phyloP scores from a whole-genome alignment of 2,329 filamentous ascomycete species.

The Neobulgaria alba region DNA sequence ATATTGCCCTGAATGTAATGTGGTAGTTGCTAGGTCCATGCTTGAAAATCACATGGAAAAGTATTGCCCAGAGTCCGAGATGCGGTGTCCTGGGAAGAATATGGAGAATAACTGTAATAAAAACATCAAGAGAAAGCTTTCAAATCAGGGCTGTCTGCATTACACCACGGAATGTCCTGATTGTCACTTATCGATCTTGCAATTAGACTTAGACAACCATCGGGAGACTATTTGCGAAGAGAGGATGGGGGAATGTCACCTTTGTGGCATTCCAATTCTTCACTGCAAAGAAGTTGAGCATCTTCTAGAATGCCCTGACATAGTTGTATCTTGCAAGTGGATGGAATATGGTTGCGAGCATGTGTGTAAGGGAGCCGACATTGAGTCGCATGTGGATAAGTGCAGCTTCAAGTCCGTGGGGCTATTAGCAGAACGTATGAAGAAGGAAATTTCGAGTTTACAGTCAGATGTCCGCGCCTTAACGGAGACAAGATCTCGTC shows the following conservation, averaged over 20 bases:
- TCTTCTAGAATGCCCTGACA: conserved; percentile 38
- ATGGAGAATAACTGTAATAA: conserved; percentile 41
- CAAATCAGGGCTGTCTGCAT: conserved; percentile 47
- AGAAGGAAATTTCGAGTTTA: conserved; percentile 33
- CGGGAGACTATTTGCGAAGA: conserved; percentile 38
- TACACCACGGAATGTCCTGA: conserved; percentile 42
- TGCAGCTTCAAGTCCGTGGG: conserved; percentile 47
- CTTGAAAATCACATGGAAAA: conserved; percentile 47
- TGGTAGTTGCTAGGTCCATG: conserved; percentile 42
- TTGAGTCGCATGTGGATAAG: conserved; percentile 37
- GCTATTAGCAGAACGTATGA: conserved; percentile 38
- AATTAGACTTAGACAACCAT: conserved; percentile 41
- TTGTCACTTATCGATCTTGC: conserved; percentile 39
- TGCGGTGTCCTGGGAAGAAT: conserved; percentile 40
- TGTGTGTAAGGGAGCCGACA: conserved; percentile 30
- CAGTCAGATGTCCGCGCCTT: conserved; percentile 39
- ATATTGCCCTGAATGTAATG: conserved; percentile 49
- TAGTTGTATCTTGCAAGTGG: conserved; percentile 37
- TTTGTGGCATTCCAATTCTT: conserved; percentile 23
- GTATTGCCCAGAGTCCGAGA: conserved; percentile 47
- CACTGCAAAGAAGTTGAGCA: conserved; percentile 22
- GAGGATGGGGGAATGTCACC: conserved; percentile 19
- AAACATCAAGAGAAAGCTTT: conserved; percentile 42
- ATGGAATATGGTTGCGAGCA: conserved; percentile 41
- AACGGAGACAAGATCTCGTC: conserved; percentile 32